A percentile compares a stretch with the other conserved stretches of the same genome.
Evolutionary conservation across 163 green algal genomes (phyloP).

Genomic region (Trebouxia gelatinosa): DNA sequence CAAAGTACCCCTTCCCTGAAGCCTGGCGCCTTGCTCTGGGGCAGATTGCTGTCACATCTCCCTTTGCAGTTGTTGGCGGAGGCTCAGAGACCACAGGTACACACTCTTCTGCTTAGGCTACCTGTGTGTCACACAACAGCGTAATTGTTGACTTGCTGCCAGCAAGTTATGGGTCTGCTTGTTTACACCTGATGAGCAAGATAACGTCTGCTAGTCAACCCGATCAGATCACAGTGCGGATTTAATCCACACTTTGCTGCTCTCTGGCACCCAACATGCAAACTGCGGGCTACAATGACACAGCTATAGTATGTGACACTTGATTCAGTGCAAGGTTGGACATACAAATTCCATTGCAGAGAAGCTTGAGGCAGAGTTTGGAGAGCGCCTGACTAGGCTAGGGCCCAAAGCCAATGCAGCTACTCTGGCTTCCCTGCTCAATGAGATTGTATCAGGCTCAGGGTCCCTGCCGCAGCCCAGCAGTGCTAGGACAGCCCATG

Average conservation of each 20-base stretch:
- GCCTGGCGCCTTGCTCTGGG: conserved; percentile 53
- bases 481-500: conserved; percentile 30
- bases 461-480: conserved; percentile 1
- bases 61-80: conserved; percentile 55
- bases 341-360: neutral
- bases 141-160: neutral
- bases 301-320: too few species aligned
- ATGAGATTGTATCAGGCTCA: neutral
- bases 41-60: conserved; percentile 55
- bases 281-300: neutral
- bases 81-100: conserved; percentile 18
- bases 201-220: neutral
- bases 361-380: conserved; percentile 46
- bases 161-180: neutral
- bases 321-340: too few species aligned
- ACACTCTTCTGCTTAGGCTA: neutral
- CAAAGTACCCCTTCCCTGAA: conserved; percentile 26
- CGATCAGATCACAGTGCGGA: neutral
- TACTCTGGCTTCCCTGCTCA: conserved; percentile 25
- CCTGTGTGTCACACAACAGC: neutral
- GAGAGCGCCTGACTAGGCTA: conserved; percentile 41
- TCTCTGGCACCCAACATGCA: neutral
- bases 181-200: neutral
- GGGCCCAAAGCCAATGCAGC: conserved; percentile 15
- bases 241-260: neutral